These are phyloP conservation scores for Cladosporium phlei DNA, from an alignment of 2,329 filamentous ascomycete genomes.

Conservation along the genomic window DNA sequence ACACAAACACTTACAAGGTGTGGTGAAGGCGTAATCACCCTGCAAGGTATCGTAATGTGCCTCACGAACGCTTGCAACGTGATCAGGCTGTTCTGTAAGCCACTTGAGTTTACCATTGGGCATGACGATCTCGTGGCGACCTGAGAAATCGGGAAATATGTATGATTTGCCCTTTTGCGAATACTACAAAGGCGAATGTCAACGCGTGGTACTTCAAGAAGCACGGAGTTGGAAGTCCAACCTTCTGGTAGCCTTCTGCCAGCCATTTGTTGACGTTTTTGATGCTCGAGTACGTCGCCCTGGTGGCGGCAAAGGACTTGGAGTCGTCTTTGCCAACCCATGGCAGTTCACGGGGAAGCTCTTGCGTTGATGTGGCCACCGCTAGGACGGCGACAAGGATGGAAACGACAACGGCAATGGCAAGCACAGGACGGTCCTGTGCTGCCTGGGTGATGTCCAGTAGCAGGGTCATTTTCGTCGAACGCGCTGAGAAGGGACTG, in stretches of 20 bases:
- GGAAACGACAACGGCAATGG: neutral
- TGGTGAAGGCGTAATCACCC: slow-evolving; percentile 37
- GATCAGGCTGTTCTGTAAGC: slow-evolving; percentile 42
- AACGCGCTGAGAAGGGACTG: no score
- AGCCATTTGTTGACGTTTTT: slow-evolving; percentile 16
- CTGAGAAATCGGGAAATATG: slow-evolving; percentile 21
- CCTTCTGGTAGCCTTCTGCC: slow-evolving; percentile 20
- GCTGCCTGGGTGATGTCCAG: neutral
- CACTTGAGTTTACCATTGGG: slow-evolving; percentile 27
- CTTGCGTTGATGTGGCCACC: neutral
- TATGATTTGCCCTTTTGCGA: slow-evolving; percentile 21
- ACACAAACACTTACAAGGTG: slow-evolving; percentile 2
- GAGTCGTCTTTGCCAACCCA: slow-evolving; percentile 20
- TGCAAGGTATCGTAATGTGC: slow-evolving; percentile 37
- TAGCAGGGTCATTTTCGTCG: slow-evolving; percentile 4
- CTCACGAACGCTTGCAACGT: slow-evolving; percentile 33
- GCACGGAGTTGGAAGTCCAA: slow-evolving; percentile 2
- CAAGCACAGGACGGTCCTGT: slow-evolving; percentile 6
- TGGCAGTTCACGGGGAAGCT: slow-evolving; percentile 13
- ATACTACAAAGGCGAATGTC: slow-evolving; percentile 3
- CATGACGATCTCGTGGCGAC: slow-evolving; percentile 20
- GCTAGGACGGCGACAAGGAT: neutral
- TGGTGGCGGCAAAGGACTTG: slow-evolving; percentile 14
- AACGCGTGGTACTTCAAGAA: slow-evolving; percentile 12
- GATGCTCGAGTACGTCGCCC: slow-evolving; percentile 16